These are phyloP conservation scores for Pseudozyma tsukubaensis DNA, from an alignment of 1,284 basidiomycete genomes.

Conservation along the genomic window DNA sequence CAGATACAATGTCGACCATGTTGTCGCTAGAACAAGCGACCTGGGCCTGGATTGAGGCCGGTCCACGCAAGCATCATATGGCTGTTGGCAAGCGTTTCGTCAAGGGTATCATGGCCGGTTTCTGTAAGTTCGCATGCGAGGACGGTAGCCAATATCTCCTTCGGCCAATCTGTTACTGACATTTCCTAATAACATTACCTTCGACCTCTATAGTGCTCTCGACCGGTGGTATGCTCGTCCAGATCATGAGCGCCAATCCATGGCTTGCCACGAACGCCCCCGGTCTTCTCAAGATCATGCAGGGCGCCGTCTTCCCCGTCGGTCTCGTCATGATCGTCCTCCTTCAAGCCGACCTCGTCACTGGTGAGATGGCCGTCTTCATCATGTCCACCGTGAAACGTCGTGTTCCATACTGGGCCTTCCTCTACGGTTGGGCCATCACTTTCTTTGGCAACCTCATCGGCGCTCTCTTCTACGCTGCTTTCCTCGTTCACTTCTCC, in stretches of 20 bases:
- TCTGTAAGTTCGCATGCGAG: slow-evolving; percentile 26
- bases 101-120: slow-evolving; percentile 55
- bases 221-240: slow-evolving; percentile 54
- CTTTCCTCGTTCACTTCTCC: slow-evolving; percentile 71
- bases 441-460: slow-evolving; percentile 79
- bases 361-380: slow-evolving; percentile 58
- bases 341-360: slow-evolving; percentile 57
- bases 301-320: slow-evolving; percentile 56
- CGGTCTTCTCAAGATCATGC: slow-evolving; percentile 55
- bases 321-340: slow-evolving; percentile 62
- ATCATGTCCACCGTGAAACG: slow-evolving; percentile 57
- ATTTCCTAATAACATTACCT: too few species aligned
- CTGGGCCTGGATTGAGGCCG: slow-evolving; percentile 59
- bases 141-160: too few species aligned
- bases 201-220: slow-evolving; percentile 36
- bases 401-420: slow-evolving; percentile 55
- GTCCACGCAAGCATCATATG: slow-evolving; percentile 48
- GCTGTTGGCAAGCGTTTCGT: slow-evolving; percentile 49
- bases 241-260: slow-evolving; percentile 56
- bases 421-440: slow-evolving; percentile 70
- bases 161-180: background rate
- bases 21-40: slow-evolving; percentile 57
- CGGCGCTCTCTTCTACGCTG: slow-evolving; percentile 79
- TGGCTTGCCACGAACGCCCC: slow-evolving; percentile 57
- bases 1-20: slow-evolving; percentile 51